A percentile compares a stretch with the other conserved stretches of the same genome.
These are phyloP conservation scores for Dactylellina parvicollis DNA, from an alignment of 2,329 filamentous ascomycete genomes.

Conservation along the genomic window DNA sequence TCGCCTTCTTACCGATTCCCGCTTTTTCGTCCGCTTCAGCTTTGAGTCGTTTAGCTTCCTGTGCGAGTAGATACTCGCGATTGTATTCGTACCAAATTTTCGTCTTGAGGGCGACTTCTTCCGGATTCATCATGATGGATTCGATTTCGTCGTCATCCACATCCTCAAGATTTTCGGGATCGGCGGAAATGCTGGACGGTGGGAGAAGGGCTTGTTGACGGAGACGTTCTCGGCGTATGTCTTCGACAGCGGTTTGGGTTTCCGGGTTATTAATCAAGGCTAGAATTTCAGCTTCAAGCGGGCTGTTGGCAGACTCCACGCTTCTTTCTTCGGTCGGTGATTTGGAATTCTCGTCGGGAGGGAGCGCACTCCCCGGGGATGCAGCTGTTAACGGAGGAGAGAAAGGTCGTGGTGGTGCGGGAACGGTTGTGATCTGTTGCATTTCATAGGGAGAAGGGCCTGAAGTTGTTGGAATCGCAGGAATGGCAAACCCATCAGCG, in stretches of 20 bases:
- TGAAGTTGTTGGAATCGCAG: slow-evolving; percentile 60
- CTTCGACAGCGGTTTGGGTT: slow-evolving; percentile 69
- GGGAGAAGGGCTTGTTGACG: slow-evolving; percentile 66
- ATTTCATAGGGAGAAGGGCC: background rate
- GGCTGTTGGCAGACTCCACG: slow-evolving; percentile 67
- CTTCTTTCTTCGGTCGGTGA: slow-evolving; percentile 62
- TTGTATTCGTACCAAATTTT: slow-evolving; percentile 94
- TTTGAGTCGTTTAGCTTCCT: slow-evolving; percentile 83
- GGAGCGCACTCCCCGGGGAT: slow-evolving; percentile 48
- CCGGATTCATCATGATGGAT: slow-evolving; percentile 77
- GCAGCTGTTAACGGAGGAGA: slow-evolving; percentile 36
- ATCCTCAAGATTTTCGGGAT: slow-evolving; percentile 72
- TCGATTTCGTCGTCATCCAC: slow-evolving; percentile 89
- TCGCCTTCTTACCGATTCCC: slow-evolving; percentile 68
- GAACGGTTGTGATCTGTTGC: slow-evolving; percentile 27
- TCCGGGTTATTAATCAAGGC: slow-evolving; percentile 74
- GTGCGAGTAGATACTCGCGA: slow-evolving; percentile 87
- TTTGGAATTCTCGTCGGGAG: slow-evolving; percentile 58
- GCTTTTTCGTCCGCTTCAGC: slow-evolving; percentile 71
- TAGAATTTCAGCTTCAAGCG: slow-evolving; percentile 75
- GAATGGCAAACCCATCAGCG: slow-evolving; percentile 74
- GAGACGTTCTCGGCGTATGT: slow-evolving; percentile 68
- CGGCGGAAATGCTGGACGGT: slow-evolving; percentile 67
- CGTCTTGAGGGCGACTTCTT: slow-evolving; percentile 84
- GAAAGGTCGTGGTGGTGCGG: slow-evolving; percentile 20